Evolutionary conservation across 2,329 filamentous ascomycete genomes (phyloP).

Genomic region (Aspergillus fructus): DNA sequence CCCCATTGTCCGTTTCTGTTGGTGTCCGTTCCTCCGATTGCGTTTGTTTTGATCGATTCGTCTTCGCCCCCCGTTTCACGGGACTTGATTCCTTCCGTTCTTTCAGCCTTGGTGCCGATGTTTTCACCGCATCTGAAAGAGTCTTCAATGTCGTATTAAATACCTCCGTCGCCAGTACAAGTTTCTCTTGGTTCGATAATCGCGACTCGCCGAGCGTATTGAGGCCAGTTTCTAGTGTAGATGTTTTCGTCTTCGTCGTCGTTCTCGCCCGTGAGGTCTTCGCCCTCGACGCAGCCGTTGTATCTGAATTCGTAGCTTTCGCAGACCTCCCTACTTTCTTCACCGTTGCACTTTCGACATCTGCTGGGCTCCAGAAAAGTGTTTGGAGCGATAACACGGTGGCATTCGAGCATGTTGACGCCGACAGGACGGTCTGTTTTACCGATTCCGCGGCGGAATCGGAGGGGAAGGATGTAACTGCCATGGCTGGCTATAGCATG

Average conservation of each 20-base stretch:
- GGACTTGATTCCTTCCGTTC: conserved; percentile 27
- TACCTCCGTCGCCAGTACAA: conserved; percentile 46
- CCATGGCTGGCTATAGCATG: conserved; percentile 22
- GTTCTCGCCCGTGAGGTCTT: conserved; percentile 17
- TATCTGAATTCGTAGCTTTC: conserved; percentile 21
- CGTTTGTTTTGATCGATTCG: conserved; percentile 18
- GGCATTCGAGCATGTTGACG: conserved; percentile 52
- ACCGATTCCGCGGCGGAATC: conserved; percentile 44
- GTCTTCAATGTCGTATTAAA: conserved; percentile 47
- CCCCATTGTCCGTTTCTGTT: conserved; percentile 24
- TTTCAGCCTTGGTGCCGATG: conserved; percentile 17
- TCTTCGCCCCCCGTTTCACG: conserved; percentile 28
- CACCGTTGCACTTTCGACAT: conserved; percentile 20
- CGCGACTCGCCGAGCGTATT: conserved; percentile 25
- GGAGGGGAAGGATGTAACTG: conserved; percentile 32
- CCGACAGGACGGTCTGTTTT: conserved; percentile 55
- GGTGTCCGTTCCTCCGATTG: background rate
- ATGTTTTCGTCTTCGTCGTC: conserved; percentile 25
- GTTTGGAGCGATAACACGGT: conserved; percentile 41
- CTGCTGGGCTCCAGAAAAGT: conserved; percentile 33
- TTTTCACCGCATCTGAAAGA: conserved; percentile 41
- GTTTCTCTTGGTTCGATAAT: conserved; percentile 39
- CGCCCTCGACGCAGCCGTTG: conserved; percentile 22
- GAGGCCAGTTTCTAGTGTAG: conserved; percentile 26
- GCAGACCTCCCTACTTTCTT: conserved; percentile 25